Evolutionary conservation across 2,329 filamentous ascomycete species (phyloP), one percentile per base, ranked within the genome.

Genomic region (Cladosporium halotolerans): DNA sequence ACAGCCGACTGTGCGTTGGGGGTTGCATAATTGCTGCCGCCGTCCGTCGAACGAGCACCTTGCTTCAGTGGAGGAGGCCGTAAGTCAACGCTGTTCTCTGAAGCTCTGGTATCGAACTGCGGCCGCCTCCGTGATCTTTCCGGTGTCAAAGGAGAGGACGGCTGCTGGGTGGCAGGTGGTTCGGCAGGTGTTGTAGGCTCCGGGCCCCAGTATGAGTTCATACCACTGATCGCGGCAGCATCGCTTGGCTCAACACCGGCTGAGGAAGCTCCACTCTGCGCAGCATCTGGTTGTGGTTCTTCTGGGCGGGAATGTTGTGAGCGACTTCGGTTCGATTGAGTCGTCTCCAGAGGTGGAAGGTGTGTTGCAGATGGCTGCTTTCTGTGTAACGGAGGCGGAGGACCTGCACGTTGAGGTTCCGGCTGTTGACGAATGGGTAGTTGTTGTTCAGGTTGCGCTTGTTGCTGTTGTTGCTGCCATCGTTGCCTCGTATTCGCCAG

Each of bases 61-160:
- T 60, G 57, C 28, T 57, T 62, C 40, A 67, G 52, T 19, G 64
- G 67, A 19, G 66, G 62, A 2, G 66, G 67, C 16, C 63, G 58
- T 6, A 69, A 55, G 36, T 67, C 65, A 16, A 60, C 47, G 48
- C 57, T 61, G 28, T 41, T 55, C 28, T 59, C 45, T 4, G 57
- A 62, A 14, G 52, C 51, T 36, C 54, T 55, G 8, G 45, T 48
- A 11, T 57, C 59, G n/a, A 59, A 51, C 14, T 52, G 56, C 14
- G 57, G 59, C 41, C 62, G 57, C 33, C 55, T 54, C 13, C 49
- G 58, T 31, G 59, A 60, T 45, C 62, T 54, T 34, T 64, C 60
- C 9, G 63, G 62, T 13, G 64, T 64, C 9, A 48, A 48, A 32
- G 60, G 58, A 9, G 54, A 54, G 8, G 52, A 33, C 16, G 58